A percentile compares a stretch with the other conserved stretches of the same genome.
Conservation (phyloP, 2,329 filamentous ascomycete species). For the Colletotrichum zoysiae region DNA sequence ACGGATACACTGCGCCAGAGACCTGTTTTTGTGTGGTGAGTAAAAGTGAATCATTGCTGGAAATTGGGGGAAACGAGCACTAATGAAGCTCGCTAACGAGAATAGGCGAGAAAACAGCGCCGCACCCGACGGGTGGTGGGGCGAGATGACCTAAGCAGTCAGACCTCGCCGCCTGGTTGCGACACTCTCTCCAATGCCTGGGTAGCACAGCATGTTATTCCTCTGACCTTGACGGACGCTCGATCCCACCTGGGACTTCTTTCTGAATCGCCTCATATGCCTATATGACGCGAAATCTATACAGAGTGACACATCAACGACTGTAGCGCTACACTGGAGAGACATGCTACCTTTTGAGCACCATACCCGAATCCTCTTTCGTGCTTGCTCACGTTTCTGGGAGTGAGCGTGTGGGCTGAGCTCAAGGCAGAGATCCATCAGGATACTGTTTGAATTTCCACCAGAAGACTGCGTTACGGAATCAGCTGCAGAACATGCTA, state of each 20-base stretch:
- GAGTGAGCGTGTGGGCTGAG: neutral
- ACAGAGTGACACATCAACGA: neutral
- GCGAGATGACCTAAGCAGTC: neutral
- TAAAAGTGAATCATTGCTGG: slow-evolving; percentile 21
- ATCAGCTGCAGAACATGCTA: neutral
- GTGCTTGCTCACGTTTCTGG: neutral
- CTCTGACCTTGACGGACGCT: too few relatives aligned
- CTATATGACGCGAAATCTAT: neutral
- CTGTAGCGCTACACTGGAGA: neutral
- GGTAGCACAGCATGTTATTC: neutral
- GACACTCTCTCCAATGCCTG: neutral
- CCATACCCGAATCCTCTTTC: neutral
- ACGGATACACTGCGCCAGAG: too few relatives aligned
- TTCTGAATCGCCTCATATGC: neutral
- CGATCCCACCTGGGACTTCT: neutral
- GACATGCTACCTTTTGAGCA: neutral
- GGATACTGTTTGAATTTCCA: neutral
- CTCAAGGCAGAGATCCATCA: too few relatives aligned
- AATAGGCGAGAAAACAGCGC: slow-evolving; percentile 3
- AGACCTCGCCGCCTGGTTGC: slow-evolving; percentile 1
- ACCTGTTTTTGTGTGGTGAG: slow-evolving; percentile 1
- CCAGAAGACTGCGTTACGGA: neutral
- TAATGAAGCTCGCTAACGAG: slow-evolving; percentile 8
- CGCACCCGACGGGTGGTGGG: slow-evolving; percentile 7
- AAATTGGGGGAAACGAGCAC: slow-evolving; percentile 1